A percentile compares a stretch with the other conserved stretches of the same genome.
phyloP scores from a whole-genome alignment of 2,329 filamentous ascomycete species.

The Teratosphaeria zuluensis region DNA sequence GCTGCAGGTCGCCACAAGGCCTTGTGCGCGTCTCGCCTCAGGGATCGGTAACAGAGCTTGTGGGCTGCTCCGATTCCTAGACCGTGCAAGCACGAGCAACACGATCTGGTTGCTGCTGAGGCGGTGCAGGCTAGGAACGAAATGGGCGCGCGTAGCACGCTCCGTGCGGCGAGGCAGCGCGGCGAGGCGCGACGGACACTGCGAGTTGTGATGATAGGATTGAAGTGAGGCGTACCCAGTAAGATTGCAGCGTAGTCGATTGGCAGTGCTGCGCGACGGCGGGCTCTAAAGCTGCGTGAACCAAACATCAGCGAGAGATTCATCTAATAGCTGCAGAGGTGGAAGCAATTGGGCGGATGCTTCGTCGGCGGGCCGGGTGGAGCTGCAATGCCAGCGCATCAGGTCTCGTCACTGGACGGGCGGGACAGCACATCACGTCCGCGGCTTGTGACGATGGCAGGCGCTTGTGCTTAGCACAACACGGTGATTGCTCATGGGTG shows the following conservation, averaged over 20 bases:
- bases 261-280: conserved; percentile 7
- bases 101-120: neutral
- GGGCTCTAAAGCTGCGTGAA: conserved; percentile 12
- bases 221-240: conserved; percentile 1
- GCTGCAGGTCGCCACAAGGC: neutral
- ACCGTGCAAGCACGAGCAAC: neutral
- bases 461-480: conserved; percentile 2
- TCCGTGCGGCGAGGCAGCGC: neutral
- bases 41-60: neutral
- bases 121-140: neutral
- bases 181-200: neutral
- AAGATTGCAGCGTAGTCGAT: neutral
- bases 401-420: conserved; percentile 10
- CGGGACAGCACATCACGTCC: conserved; percentile 15
- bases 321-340: conserved; percentile 9
- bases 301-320: conserved; percentile 18
- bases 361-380: conserved; percentile 9
- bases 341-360: conserved; percentile 17
- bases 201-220: neutral
- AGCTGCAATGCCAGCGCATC: conserved; percentile 20
- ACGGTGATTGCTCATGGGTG: neutral
- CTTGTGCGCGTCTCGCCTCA: neutral
- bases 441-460: conserved; percentile 11
- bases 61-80: neutral
- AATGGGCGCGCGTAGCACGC: conserved; percentile 5